Percentiles rank a stretch among this genome's conserved stretches.
These are phyloP conservation scores for Cenchrus purpureus DNA, from an alignment of 176 grass and related monocot genomes.

Conservation along the genomic window DNA sequence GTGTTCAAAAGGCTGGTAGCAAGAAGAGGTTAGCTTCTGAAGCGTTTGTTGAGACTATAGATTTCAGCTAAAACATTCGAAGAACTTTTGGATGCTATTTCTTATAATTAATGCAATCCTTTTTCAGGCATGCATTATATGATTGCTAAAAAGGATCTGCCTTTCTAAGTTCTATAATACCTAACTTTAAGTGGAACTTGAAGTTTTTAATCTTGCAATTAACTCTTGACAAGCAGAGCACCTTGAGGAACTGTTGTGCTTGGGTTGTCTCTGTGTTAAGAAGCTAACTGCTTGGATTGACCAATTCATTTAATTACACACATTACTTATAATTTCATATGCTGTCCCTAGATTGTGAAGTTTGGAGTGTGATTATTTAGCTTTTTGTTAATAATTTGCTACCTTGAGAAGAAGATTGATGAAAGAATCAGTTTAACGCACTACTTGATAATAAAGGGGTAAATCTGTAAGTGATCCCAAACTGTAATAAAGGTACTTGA, in stretches of 20 bases:
- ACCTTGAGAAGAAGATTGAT: background rate
- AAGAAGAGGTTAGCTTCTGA: slow-evolving; percentile 55
- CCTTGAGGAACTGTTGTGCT: background rate
- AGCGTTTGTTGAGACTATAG: background rate
- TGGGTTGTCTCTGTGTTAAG: background rate
- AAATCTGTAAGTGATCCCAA: background rate
- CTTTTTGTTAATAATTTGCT: background rate
- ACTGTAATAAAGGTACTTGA: background rate
- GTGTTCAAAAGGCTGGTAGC: slow-evolving; percentile 82
- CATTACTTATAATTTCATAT: slow-evolving; percentile 8
- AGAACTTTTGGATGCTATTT: slow-evolving; percentile 7
- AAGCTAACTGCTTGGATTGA: background rate
- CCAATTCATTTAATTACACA: background rate
- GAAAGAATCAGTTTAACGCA: background rate
- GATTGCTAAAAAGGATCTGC: background rate
- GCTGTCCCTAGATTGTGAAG: background rate
- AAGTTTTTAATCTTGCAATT: slow-evolving; percentile 2
- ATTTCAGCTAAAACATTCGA: background rate
- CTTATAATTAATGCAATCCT: background rate
- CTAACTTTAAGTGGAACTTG: slow-evolving; percentile 4
- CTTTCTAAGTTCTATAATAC: background rate
- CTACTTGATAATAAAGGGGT: background rate
- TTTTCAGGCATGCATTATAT: background rate
- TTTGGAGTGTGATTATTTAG: background rate
- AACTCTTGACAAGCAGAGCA: background rate